These are phyloP conservation scores for Limtongia smithiae DNA, from an alignment of 805 yeast genomes.

Conservation along the genomic window DNA sequence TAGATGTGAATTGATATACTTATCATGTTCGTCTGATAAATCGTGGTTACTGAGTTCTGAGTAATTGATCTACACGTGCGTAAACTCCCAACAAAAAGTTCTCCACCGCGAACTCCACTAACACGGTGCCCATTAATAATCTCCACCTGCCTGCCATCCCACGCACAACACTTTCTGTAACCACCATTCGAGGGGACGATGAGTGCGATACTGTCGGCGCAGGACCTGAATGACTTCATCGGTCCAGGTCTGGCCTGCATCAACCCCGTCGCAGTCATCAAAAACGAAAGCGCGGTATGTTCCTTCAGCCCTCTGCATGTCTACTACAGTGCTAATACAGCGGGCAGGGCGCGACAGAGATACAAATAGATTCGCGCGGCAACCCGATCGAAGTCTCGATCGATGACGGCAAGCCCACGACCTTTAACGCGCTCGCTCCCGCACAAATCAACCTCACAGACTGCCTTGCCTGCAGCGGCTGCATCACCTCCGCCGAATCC, in stretches of 20 bases:
- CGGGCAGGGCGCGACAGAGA: constrained; percentile 40
- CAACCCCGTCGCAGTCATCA: constrained; percentile 64
- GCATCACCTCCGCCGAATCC: constrained; percentile 97
- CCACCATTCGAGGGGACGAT: too few relatives aligned
- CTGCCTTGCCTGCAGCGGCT: constrained; percentile 95
- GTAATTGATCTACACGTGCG: too few relatives aligned
- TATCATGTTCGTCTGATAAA: too few relatives aligned
- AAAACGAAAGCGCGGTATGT: constrained; percentile 28
- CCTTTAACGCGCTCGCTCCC: constrained; percentile 47
- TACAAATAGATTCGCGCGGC: constrained; percentile 57
- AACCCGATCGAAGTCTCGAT: constrained; percentile 66
- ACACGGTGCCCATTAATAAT: too few relatives aligned
- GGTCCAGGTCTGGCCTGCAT: constrained; percentile 93
- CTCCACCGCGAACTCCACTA: too few relatives aligned
- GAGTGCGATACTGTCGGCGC: constrained; percentile 86
- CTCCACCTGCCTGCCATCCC: too few relatives aligned
- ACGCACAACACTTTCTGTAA: too few relatives aligned
- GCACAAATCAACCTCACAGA: constrained; percentile 89
- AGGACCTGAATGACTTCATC: constrained; percentile 90
- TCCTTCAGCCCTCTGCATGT: background rate
- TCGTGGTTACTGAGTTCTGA: too few relatives aligned
- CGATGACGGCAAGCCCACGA: constrained; percentile 34
- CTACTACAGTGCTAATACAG: constrained; percentile 17
- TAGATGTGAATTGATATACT: too few relatives aligned
- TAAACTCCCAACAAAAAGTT: too few relatives aligned